phyloP scores from a whole-genome alignment of 177 flowering plant species.

The Vitis hybrid region DNA sequence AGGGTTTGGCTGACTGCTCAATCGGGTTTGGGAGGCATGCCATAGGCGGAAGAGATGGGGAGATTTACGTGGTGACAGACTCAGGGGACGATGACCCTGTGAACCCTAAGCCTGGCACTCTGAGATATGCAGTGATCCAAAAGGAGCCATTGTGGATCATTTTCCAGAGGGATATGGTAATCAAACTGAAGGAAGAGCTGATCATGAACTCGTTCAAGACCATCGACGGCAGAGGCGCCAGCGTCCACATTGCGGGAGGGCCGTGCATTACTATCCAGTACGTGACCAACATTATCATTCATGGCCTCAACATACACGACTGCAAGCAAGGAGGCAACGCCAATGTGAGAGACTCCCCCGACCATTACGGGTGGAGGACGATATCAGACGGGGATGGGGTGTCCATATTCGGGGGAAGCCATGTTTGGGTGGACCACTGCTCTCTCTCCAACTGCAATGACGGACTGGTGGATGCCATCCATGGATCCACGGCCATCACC shows the following conservation, averaged over 20 bases:
- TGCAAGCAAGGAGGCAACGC: slow-evolving; percentile 60
- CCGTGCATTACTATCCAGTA: slow-evolving; percentile 74
- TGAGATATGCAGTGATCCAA: slow-evolving; percentile 59
- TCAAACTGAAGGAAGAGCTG: slow-evolving; percentile 60
- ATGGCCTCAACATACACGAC: slow-evolving; percentile 69
- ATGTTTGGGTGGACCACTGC: slow-evolving; percentile 79
- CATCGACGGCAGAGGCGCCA: slow-evolving; percentile 71
- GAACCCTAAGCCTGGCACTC: slow-evolving; percentile 67
- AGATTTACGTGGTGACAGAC: slow-evolving; percentile 60
- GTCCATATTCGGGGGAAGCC: slow-evolving; percentile 60
- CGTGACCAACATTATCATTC: slow-evolving; percentile 70
- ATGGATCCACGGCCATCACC: slow-evolving; percentile 73
- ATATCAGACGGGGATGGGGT: slow-evolving; percentile 75
- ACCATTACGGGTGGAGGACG: slow-evolving; percentile 55
- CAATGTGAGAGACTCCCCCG: slow-evolving; percentile 54
- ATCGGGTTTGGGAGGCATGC: slow-evolving; percentile 77
- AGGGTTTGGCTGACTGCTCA: slow-evolving; percentile 62
- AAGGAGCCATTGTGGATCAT: slow-evolving; percentile 75
- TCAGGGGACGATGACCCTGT: slow-evolving; percentile 47
- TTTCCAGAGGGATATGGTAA: slow-evolving; percentile 64
- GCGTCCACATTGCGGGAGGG: slow-evolving; percentile 72
- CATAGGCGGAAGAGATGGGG: slow-evolving; percentile 61
- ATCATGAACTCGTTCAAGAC: slow-evolving; percentile 73
- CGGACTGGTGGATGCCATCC: slow-evolving; percentile 70
- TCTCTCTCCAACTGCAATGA: slow-evolving; percentile 64